These are phyloP conservation scores for Diaporthe caulivora DNA, from an alignment of 2,329 filamentous ascomycete species.

Conservation along the genomic window DNA sequence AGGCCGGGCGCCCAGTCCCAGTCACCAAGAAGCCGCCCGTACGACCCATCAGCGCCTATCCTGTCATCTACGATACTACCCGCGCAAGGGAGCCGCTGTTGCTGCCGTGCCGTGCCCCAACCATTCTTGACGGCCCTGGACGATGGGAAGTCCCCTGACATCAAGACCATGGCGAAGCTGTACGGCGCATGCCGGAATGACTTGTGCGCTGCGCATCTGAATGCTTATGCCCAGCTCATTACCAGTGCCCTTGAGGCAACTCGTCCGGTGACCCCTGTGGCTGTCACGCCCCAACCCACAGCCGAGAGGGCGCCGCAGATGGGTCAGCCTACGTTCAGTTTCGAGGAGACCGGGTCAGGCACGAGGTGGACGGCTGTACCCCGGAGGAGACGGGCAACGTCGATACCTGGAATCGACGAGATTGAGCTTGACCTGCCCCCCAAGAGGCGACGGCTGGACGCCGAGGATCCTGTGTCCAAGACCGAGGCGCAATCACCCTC, in stretches of 20 bases:
- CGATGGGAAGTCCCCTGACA: not conserved
- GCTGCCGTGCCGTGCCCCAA: constrained; percentile 32
- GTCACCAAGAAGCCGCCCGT: constrained; percentile 26
- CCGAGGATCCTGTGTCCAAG: not conserved
- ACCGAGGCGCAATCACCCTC: not conserved
- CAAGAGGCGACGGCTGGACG: constrained; percentile 31
- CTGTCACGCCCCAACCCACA: not conserved
- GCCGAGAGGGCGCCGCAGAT: constrained; percentile 13
- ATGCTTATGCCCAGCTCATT: constrained; percentile 35
- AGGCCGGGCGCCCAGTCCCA: constrained; percentile 24
- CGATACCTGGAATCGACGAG: constrained; percentile 35
- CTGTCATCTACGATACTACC: constrained; percentile 30
- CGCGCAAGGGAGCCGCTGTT: constrained; percentile 14
- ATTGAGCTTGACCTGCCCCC: constrained; percentile 35
- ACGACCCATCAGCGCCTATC: constrained; percentile 37
- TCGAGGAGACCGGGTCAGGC: constrained; percentile 35
- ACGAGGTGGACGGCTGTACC: constrained; percentile 37
- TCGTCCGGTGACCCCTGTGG: not conserved
- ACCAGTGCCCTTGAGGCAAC: constrained; percentile 31
- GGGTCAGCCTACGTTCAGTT: constrained; percentile 5
- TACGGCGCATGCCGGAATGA: constrained; percentile 36
- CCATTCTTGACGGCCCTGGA: constrained; percentile 34
- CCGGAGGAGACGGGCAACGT: constrained; percentile 36
- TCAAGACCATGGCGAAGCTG: constrained; percentile 23
- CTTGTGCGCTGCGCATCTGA: constrained; percentile 34